These are phyloP conservation scores for Ustilago shanxiensis DNA, from an alignment of 1,284 basidiomycete genomes.

Conservation along the genomic window DNA sequence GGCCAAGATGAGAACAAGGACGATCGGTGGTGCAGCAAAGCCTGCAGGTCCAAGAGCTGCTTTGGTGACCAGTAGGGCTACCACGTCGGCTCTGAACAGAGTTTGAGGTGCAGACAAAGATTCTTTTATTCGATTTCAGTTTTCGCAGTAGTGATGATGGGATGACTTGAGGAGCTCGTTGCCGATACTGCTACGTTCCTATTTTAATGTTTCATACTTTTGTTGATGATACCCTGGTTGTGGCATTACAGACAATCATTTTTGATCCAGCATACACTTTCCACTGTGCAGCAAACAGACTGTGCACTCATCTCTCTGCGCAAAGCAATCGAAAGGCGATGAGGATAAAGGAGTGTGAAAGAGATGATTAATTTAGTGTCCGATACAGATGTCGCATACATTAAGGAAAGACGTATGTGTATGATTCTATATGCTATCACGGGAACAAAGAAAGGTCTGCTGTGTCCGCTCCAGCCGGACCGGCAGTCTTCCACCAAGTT, in stretches of 20 bases:
- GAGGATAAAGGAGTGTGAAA: background rate
- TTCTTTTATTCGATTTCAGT: conserved; percentile 13
- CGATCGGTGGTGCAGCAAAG: conserved; percentile 1
- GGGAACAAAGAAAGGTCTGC: background rate
- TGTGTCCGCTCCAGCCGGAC: background rate
- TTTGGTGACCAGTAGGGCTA: conserved; percentile 11
- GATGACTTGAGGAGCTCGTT: background rate
- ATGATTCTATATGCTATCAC: background rate
- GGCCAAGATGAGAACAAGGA: conserved; percentile 1
- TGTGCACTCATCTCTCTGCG: background rate
- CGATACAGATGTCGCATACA: background rate
- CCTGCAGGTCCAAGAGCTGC: conserved; percentile 25
- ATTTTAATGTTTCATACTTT: conserved; percentile 3
- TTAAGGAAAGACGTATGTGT: background rate
- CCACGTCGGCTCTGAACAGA: conserved; percentile 19
- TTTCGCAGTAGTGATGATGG: background rate
- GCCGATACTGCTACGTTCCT: background rate
- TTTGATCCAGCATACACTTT: background rate
- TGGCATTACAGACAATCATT: conserved; percentile 9
- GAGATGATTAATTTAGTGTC: background rate
- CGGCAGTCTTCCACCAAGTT: background rate
- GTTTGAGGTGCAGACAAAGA: background rate
- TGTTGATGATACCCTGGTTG: conserved; percentile 4
- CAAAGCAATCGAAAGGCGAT: background rate
- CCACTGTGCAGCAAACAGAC: background rate